Evolutionary conservation across 257 asterid species (phyloP), one percentile per base, ranked within the genome.

Genomic region (Sherardia arvensis): DNA sequence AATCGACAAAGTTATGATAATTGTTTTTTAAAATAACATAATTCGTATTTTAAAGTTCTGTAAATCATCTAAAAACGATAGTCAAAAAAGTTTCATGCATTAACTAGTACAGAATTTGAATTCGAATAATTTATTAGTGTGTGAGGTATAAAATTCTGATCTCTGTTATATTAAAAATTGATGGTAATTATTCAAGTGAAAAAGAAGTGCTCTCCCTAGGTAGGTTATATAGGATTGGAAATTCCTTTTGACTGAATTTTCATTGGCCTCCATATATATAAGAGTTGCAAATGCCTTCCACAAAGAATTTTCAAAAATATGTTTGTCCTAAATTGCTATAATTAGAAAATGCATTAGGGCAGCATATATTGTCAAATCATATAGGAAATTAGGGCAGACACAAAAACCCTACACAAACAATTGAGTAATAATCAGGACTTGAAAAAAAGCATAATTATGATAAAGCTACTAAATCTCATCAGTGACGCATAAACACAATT

Each of bases 171-270:
- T n/a, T n/a, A n/a, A n/a, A n/a, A n/a, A n/a, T n/a, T n/a, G n/a
- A n/a, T 38, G 47, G 17, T 38, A 38, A 38, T 10, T 38, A 38
- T 1, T 38, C 2, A 38, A 38, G 9, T 9, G 18, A 38, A 38
- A 38, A 15, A 38, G 18, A 9, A 11, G 4, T 26, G 58, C 22
- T 8, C 62, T 66, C 73, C 81, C 77, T 79, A 81, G 69, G 74
- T 79, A 83, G 71, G 45, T 61, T 69, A 69, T 40, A 14, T 40
- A 86, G 88, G 69, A 64, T 70, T 75, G 57, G 77, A 80, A 66
- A 78, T 76, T 73, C 77, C 67, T 81, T n/a, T n/a, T 84, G 88
- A 84, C 88, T 65, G 47, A 62, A 17, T 68, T 72, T 62, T 62
- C 54, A 67, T 72, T 57, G 64, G 57, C 29, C 64, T 61, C 56